Conservation (phyloP, 2,329 filamentous ascomycete genomes). For the Sporothrix phasma region DNA sequence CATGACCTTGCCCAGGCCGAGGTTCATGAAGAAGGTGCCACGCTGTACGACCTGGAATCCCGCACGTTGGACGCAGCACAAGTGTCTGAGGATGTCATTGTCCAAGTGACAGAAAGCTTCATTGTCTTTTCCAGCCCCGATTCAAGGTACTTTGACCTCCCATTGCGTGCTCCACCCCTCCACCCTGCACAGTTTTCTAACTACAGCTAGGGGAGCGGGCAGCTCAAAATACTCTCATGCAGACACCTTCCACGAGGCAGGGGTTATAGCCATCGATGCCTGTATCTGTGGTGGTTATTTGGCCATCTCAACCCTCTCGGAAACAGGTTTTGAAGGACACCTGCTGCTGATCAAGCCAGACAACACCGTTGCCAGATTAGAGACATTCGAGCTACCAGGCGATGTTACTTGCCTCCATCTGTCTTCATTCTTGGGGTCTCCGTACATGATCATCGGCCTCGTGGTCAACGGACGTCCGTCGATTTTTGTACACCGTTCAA, state of each 20-base stretch:
- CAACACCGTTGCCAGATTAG: slow-evolving; percentile 22
- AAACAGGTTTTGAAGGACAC: slow-evolving; percentile 30
- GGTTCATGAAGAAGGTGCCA: slow-evolving; percentile 32
- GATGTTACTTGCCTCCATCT: slow-evolving; percentile 42
- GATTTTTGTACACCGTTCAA: slow-evolving; percentile 25
- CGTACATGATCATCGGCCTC: slow-evolving; percentile 28
- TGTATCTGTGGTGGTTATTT: slow-evolving; percentile 30
- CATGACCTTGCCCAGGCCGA: slow-evolving; percentile 36
- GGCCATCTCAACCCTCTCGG: slow-evolving; percentile 34
- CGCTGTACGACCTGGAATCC: slow-evolving; percentile 41
- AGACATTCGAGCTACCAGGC: slow-evolving; percentile 30
- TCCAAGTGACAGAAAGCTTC: slow-evolving; percentile 46
- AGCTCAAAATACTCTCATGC: slow-evolving; percentile 10
- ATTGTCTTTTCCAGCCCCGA: slow-evolving; percentile 31
- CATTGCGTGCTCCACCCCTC: no score
- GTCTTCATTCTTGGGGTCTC: slow-evolving; percentile 22
- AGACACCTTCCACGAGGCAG: slow-evolving; percentile 1
- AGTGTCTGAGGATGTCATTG: slow-evolving; percentile 28
- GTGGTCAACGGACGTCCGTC: slow-evolving; percentile 26
- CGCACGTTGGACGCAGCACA: slow-evolving; percentile 41
- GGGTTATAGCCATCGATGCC: slow-evolving; percentile 32
- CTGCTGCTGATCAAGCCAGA: slow-evolving; percentile 27
- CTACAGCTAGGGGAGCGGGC: not conserved
- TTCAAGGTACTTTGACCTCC: slow-evolving; percentile 29
- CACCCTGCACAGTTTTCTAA: not conserved